Conservation (phyloP, 305 asterid genomes). For the Solanum hybrid region DNA sequence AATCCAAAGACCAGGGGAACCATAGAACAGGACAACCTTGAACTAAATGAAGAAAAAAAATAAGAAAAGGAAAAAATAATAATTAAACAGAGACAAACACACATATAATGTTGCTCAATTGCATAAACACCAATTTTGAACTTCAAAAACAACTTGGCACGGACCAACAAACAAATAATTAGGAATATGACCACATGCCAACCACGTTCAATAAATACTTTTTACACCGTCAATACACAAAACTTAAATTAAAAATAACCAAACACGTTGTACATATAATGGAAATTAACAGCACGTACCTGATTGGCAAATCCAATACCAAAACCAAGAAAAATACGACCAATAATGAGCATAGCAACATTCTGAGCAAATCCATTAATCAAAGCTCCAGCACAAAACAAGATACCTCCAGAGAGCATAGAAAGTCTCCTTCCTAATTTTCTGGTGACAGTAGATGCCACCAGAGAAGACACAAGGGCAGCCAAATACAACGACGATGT, state of each 20-base stretch:
- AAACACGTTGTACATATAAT: no score
- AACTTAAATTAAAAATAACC: not conserved
- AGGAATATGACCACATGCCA: not conserved
- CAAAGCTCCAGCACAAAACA: conserved; percentile 56
- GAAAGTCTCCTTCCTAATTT: conserved; percentile 45
- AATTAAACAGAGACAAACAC: not conserved
- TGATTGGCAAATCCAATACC: conserved; percentile 79
- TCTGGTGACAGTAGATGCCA: conserved; percentile 50
- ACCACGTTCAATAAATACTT: not conserved
- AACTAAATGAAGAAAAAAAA: not conserved
- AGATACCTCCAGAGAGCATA: conserved; percentile 52
- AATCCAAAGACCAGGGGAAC: not conserved
- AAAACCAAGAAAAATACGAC: conserved; percentile 52
- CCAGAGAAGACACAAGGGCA: conserved; percentile 45
- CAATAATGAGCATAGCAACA: conserved; percentile 52
- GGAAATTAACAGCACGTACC: conserved; percentile 19
- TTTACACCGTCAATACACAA: not conserved
- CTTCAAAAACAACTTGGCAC: not conserved
- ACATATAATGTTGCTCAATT: not conserved
- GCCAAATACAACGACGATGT: conserved; percentile 64
- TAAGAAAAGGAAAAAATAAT: no score
- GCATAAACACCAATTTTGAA: not conserved
- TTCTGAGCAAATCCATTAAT: conserved; percentile 39
- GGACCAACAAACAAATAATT: conserved; percentile 3
- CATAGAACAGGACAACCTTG: not conserved